phyloP scores from a whole-genome alignment of 2,329 filamentous ascomycete species.

The Ceratocystis albifundus region DNA sequence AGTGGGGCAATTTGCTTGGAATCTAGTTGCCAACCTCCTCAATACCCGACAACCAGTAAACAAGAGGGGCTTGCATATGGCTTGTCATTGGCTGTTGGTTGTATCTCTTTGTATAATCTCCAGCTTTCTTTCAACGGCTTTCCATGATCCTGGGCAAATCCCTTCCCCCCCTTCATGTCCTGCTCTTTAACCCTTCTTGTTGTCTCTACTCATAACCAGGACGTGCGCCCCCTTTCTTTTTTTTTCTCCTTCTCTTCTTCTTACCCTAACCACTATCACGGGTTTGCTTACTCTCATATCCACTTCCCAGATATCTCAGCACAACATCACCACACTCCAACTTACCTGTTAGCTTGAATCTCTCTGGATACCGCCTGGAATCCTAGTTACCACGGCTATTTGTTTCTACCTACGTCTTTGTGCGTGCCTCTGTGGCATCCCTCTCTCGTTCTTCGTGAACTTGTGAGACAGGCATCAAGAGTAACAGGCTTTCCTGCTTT shows the following conservation, averaged over 20 bases:
- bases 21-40: slow-evolving; percentile 20
- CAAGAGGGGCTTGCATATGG: background rate
- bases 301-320: background rate
- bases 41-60: slow-evolving; percentile 19
- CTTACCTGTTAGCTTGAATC: background rate
- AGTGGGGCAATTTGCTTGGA: slow-evolving; percentile 1
- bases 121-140: slow-evolving; percentile 4
- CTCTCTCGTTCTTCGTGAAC: slow-evolving; percentile 6
- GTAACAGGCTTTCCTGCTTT: background rate
- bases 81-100: slow-evolving; percentile 23
- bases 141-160: background rate
- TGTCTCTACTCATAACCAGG: slow-evolving; percentile 17
- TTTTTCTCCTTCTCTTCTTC: slow-evolving; percentile 11
- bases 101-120: background rate
- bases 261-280: slow-evolving; percentile 11
- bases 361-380: slow-evolving; percentile 13
- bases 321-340: background rate
- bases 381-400: slow-evolving; percentile 18
- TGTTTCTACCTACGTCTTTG: slow-evolving; percentile 8
- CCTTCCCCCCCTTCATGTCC: slow-evolving; percentile 10
- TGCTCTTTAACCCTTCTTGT: slow-evolving; percentile 21
- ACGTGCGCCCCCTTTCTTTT: slow-evolving; percentile 11
- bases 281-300: slow-evolving; percentile 10
- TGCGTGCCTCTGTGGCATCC: background rate
- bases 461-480: slow-evolving; percentile 1